These are phyloP conservation scores for Hypomyces perniciosus DNA, from an alignment of 2,329 filamentous ascomycete species.

Conservation along the genomic window DNA sequence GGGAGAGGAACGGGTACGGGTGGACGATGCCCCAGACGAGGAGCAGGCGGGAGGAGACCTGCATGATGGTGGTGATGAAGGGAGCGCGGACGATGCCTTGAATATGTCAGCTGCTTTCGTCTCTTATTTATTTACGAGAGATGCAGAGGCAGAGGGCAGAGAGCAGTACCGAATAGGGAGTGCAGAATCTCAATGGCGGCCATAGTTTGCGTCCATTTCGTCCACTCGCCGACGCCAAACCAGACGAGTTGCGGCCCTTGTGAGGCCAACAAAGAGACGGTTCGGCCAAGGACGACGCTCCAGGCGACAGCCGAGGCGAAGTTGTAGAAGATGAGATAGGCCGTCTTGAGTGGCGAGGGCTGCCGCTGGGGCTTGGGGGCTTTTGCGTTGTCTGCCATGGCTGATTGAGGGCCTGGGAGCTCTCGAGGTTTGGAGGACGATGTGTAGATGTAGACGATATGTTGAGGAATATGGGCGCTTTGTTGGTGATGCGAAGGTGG, in stretches of 20 bases:
- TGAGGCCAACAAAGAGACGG: conserved; percentile 47
- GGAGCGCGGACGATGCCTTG: conserved; percentile 80
- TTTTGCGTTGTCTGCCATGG: conserved; percentile 19
- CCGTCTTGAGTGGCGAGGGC: conserved; percentile 40
- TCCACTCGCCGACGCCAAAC: conserved; percentile 57
- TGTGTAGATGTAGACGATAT: background rate
- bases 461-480: background rate
- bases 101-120: background rate
- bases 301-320: conserved; percentile 69
- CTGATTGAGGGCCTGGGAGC: background rate
- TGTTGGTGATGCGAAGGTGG: background rate
- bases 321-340: conserved; percentile 85
- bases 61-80: conserved; percentile 78
- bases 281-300: conserved; percentile 67
- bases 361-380: conserved; percentile 20
- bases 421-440: conserved; percentile 1
- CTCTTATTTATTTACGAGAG: background rate
- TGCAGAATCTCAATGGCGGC: conserved; percentile 81
- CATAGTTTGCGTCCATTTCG: conserved; percentile 75
- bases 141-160: background rate
- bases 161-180: conserved; percentile 60
- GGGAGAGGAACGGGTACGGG: conserved; percentile 62
- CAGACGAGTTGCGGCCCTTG: conserved; percentile 56
- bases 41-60: conserved; percentile 80
- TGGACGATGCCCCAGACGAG: conserved; percentile 82